A percentile compares a stretch with the other conserved stretches of the same genome.
phyloP scores from a whole-genome alignment of 768 basidiomycete species.

The Russula sp. region DNA sequence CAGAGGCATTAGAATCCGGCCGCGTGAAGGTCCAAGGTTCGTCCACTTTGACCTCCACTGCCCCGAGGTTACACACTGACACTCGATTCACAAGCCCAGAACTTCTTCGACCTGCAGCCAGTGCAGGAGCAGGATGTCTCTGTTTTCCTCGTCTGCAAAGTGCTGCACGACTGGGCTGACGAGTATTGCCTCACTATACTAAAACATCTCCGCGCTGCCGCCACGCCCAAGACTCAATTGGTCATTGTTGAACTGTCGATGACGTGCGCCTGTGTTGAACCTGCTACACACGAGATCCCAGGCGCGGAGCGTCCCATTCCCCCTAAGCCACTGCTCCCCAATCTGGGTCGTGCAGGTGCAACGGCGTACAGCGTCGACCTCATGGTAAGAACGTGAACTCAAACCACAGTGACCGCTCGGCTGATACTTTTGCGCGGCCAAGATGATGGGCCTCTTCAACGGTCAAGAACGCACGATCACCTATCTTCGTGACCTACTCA shows the following conservation, averaged over 20 bases:
- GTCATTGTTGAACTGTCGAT: conserved; percentile 25
- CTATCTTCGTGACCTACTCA: conserved; percentile 1
- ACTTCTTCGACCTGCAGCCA: conserved; percentile 2
- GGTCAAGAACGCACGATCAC: conserved; percentile 6
- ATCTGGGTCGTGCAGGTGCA: conserved; percentile 20
- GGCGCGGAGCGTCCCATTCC: conserved; percentile 14
- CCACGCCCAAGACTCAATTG: conserved; percentile 24
- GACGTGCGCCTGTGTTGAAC: conserved; percentile 23
- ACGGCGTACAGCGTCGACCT: conserved; percentile 20
- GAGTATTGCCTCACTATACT: conserved; percentile 20
- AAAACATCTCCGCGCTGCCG: conserved; percentile 7
- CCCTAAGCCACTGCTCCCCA: conserved; percentile 24
- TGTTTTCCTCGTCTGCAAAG: not conserved
- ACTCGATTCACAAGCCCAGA: not conserved
- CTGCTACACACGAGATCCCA: conserved; percentile 11
- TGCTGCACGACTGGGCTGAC: conserved; percentile 27
- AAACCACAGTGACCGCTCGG: not conserved
- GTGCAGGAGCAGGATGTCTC: not conserved
- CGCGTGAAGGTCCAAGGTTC: not conserved
- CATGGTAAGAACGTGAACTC: conserved; percentile 8
- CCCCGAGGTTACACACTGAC: not conserved
- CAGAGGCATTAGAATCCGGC: not conserved
- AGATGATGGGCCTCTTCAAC: not conserved
- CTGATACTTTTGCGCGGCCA: not conserved
- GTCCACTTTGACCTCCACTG: not conserved